Conservation (phyloP, 371 early-diverging fungal species). For the Mucor sp. region DNA sequence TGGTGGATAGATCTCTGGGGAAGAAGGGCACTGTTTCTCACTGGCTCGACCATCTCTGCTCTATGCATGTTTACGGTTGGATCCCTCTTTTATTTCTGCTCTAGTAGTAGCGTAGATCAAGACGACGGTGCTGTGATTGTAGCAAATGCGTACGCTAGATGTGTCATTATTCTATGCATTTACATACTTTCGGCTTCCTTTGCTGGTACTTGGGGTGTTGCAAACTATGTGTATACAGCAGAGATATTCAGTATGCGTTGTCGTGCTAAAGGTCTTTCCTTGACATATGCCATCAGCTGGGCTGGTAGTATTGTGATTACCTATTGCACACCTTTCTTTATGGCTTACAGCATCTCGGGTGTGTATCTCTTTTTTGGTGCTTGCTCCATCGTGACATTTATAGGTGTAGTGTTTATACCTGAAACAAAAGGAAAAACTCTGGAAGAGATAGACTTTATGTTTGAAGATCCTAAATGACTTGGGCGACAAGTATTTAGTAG, state of each 20-base stretch:
- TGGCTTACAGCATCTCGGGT: conserved; percentile 56
- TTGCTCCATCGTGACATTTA: conserved; percentile 33
- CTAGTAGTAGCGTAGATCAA: conserved; percentile 22
- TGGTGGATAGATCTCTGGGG: conserved; percentile 52
- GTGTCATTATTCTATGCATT: conserved; percentile 39
- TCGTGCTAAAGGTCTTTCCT: conserved; percentile 44
- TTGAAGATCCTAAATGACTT: neutral
- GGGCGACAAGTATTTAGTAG: neutral
- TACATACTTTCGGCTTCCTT: conserved; percentile 47
- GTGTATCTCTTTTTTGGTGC: conserved; percentile 59
- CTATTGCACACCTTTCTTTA: conserved; percentile 37
- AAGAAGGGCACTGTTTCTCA: conserved; percentile 45
- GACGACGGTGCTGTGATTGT: conserved; percentile 24
- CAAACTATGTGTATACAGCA: conserved; percentile 65
- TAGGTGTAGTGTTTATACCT: conserved; percentile 47
- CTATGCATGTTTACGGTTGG: conserved; percentile 46
- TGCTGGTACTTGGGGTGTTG: conserved; percentile 58
- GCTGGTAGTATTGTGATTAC: conserved; percentile 49
- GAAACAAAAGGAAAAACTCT: conserved; percentile 58
- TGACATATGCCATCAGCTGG: conserved; percentile 69
- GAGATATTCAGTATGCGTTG: conserved; percentile 59
- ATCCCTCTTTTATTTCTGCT: conserved; percentile 32
- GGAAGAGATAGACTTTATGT: conserved; percentile 53
- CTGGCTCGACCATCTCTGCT: conserved; percentile 31
- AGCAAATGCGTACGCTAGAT: conserved; percentile 26